These are phyloP conservation scores for Xanthoparmelia taractica DNA, from an alignment of 495 filamentous ascomycete genomes.

Conservation along the genomic window DNA sequence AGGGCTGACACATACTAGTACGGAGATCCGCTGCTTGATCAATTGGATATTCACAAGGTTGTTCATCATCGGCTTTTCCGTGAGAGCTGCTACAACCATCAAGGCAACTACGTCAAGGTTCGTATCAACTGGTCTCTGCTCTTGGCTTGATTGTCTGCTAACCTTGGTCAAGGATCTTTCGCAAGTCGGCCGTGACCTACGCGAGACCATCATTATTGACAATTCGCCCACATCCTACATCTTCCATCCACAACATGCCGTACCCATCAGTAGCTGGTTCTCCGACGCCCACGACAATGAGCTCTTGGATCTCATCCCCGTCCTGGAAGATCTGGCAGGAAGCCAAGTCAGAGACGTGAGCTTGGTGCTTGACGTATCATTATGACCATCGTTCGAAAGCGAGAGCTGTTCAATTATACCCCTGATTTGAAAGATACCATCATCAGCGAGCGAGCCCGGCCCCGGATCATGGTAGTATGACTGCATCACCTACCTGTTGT, in stretches of 20 bases:
- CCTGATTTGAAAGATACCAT: slow-evolving; percentile 15
- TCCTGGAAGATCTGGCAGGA: slow-evolving; percentile 92
- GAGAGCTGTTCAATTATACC: slow-evolving; percentile 12
- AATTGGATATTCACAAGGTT: slow-evolving; percentile 93
- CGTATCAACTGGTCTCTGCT: slow-evolving; percentile 17
- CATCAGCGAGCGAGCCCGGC: slow-evolving; percentile 18
- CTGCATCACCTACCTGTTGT: slow-evolving; percentile 21
- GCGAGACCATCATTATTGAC: slow-evolving; percentile 98
- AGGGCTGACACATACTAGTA: slow-evolving; percentile 52
- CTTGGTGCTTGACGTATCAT: slow-evolving; percentile 89
- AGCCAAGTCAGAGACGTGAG: slow-evolving; percentile 89
- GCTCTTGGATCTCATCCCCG: slow-evolving; percentile 93
- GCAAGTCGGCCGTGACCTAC: slow-evolving; percentile 89
- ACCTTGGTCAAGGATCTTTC: slow-evolving; percentile 63
- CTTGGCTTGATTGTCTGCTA: slow-evolving; percentile 6
- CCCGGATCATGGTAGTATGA: slow-evolving; percentile 19
- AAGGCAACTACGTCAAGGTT: slow-evolving; percentile 97
- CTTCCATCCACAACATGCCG: slow-evolving; percentile 98
- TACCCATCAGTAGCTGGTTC: slow-evolving; percentile 99
- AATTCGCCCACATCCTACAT: slow-evolving; percentile 99
- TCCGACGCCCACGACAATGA: slow-evolving; percentile 99
- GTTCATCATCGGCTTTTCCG: slow-evolving; percentile 95
- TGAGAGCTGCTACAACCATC: slow-evolving; percentile 98
- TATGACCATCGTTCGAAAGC: slow-evolving; percentile 45
- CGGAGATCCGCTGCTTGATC: slow-evolving; percentile 90